Percentiles rank a stretch among this genome's conserved stretches.
Conservation (phyloP, 108 stramenopile species). For the Cyclotella atomus region DNA sequence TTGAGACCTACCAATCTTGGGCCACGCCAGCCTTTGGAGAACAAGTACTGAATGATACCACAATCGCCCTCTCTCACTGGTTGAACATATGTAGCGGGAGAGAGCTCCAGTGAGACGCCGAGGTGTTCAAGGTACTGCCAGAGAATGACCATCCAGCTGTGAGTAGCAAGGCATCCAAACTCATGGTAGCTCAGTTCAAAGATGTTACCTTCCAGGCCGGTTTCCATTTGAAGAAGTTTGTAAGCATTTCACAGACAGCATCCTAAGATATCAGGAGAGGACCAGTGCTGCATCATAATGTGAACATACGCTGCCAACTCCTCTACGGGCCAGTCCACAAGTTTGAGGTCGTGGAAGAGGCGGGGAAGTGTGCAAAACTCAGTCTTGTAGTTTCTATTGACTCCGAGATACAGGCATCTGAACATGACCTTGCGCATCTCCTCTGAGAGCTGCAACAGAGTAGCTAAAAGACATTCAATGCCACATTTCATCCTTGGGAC, state of each 20-base stretch:
- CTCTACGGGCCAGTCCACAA: not conserved
- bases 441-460: too few relatives aligned
- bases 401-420: too few relatives aligned
- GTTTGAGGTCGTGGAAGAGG: not conserved
- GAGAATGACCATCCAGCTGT: conserved; percentile 10
- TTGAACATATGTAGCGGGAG: not conserved
- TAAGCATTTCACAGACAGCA: not conserved
- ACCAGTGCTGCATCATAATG: not conserved
- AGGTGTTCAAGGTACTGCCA: conserved; percentile 12
- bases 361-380: not conserved
- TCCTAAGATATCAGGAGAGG: not conserved
- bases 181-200: not conserved
- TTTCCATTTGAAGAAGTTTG: conserved; percentile 9
- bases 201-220: not conserved
- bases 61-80: not conserved
- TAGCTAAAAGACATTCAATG: too few relatives aligned
- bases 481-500: too few relatives aligned
- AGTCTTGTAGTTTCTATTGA: not conserved
- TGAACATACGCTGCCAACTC: not conserved
- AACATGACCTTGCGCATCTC: too few relatives aligned
- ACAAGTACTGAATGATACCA: not conserved
- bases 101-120: not conserved
- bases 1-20: not conserved
- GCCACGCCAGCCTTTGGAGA: not conserved
- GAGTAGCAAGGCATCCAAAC: not conserved